These are phyloP conservation scores for Cyclotella distinguenda DNA, from an alignment of 108 stramenopile genomes.

Conservation along the genomic window DNA sequence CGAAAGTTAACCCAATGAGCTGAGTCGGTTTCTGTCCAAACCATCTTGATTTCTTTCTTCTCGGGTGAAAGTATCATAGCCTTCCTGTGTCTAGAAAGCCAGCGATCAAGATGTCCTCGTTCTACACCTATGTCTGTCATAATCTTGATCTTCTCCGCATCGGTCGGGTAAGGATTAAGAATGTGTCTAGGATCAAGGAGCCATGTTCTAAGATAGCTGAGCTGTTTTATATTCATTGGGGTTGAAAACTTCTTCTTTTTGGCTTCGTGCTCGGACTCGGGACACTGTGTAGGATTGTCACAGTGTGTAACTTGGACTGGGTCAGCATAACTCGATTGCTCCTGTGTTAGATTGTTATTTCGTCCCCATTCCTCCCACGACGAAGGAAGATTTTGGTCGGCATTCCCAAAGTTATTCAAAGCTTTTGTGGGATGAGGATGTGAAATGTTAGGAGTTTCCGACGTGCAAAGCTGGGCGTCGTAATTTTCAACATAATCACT, in stretches of 20 bases:
- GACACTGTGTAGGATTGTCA: background rate
- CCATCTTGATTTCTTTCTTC: slow-evolving; percentile 25
- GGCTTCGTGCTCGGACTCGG: slow-evolving; percentile 7
- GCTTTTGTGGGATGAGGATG: too few species aligned
- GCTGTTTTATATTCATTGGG: slow-evolving; percentile 19
- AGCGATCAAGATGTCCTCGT: slow-evolving; percentile 29
- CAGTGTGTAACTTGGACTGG: too few species aligned
- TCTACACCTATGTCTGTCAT: slow-evolving; percentile 34
- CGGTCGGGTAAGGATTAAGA: slow-evolving; percentile 43
- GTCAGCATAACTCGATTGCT: too few species aligned
- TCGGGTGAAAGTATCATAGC: slow-evolving; percentile 16
- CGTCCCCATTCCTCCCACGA: too few species aligned
- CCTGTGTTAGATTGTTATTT: too few species aligned
- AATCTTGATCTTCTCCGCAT: slow-evolving; percentile 35
- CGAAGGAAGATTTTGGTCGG: too few species aligned
- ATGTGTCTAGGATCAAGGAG: slow-evolving; percentile 36
- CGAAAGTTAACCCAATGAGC: slow-evolving; percentile 36
- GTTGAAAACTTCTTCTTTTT: slow-evolving; percentile 31
- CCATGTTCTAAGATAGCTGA: slow-evolving; percentile 41
- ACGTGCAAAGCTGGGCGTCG: too few species aligned
- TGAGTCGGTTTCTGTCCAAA: slow-evolving; percentile 20
- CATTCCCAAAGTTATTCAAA: too few species aligned
- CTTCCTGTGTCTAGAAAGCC: slow-evolving; percentile 36
- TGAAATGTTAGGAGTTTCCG: too few species aligned
- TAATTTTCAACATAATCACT: too few species aligned